Conservation (phyloP, 345 rosid species). For the Eucalyptus virginea region DNA sequence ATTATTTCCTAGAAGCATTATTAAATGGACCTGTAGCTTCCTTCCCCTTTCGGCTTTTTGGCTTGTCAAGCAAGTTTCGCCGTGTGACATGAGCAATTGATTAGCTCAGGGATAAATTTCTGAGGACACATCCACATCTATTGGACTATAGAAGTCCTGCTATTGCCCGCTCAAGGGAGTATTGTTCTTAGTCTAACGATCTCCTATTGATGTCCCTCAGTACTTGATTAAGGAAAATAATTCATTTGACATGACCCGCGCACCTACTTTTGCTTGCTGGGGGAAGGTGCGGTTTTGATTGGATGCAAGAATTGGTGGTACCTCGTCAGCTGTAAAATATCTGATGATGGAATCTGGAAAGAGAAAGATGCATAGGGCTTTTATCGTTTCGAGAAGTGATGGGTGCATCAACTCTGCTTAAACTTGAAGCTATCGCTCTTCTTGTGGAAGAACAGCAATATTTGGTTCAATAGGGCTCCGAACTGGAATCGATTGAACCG, state of each 20-base stretch:
- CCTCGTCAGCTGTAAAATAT: background rate
- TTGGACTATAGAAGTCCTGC: background rate
- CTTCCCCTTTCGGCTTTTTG: background rate
- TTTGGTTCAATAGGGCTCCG: background rate
- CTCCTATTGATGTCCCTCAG: background rate
- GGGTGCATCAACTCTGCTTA: background rate
- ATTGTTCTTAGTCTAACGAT: background rate
- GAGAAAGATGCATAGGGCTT: background rate
- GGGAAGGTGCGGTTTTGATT: background rate
- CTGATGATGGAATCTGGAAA: background rate
- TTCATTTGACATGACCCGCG: background rate
- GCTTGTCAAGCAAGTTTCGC: background rate
- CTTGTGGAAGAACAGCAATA: background rate
- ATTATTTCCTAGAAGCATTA: rapidly evolving
- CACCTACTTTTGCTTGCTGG: background rate
- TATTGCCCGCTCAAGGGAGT: background rate
- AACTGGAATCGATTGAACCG: background rate
- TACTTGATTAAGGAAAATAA: background rate
- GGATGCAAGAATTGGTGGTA: background rate
- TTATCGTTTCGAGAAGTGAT: background rate
- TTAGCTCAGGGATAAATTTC: background rate
- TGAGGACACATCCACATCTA: background rate
- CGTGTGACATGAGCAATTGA: background rate
- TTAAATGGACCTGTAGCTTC: background rate
- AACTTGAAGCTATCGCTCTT: background rate